phyloP scores from a whole-genome alignment of 352 stramenopile genomes.

The Pythium sukuiense region DNA sequence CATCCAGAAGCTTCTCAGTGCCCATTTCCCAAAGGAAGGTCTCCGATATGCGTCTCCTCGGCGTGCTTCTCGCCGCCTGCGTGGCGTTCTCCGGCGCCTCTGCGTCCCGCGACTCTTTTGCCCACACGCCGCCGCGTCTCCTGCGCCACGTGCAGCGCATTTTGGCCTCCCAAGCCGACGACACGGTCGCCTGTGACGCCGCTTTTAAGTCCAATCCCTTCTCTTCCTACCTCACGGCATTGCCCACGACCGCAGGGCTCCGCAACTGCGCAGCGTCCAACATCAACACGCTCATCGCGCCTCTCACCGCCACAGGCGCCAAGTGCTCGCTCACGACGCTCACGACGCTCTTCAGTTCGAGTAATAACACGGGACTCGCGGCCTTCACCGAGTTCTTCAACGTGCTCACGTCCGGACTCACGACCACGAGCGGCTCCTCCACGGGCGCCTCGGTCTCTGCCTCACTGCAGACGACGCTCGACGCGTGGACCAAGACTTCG shows the following conservation, averaged over 20 bases:
- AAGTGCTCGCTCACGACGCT: constrained; percentile 57
- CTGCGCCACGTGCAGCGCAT: constrained; percentile 22
- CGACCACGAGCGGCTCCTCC: constrained; percentile 15
- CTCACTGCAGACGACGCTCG: constrained; percentile 31
- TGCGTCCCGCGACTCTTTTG: neutral
- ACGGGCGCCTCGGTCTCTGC: constrained; percentile 17
- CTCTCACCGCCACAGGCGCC: constrained; percentile 35
- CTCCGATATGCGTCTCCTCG: constrained; percentile 7
- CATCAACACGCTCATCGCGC: constrained; percentile 39
- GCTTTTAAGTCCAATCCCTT: constrained; percentile 43
- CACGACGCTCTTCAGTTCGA: constrained; percentile 36
- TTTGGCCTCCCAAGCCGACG: constrained; percentile 23
- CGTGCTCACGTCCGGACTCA: constrained; percentile 36
- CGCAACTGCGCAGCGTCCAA: constrained; percentile 54
- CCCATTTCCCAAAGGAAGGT: neutral
- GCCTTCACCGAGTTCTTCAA: constrained; percentile 48
- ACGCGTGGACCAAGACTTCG: constrained; percentile 41
- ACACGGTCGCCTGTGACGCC: constrained; percentile 40
- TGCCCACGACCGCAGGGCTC: constrained; percentile 47
- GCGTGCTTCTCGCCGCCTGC: neutral
- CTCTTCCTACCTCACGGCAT: constrained; percentile 40
- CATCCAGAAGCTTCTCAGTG: neutral
- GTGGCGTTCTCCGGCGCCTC: neutral
- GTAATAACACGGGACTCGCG: constrained; percentile 26
- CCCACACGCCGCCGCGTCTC: constrained; percentile 8